Conservation (phyloP, 768 basidiomycete species). For the Astraeus odoratus region DNA sequence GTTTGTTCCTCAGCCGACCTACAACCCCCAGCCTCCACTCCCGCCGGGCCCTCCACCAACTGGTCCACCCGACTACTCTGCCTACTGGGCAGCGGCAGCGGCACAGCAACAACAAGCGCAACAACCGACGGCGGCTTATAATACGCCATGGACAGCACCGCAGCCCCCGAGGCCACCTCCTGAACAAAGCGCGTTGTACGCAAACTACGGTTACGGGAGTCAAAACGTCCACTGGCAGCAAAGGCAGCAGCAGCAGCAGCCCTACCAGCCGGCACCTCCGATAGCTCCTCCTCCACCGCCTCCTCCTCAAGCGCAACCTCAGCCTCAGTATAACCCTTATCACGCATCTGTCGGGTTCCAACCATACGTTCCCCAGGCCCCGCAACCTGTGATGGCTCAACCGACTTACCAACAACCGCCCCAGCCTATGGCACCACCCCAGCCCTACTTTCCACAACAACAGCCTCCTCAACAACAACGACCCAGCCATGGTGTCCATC, state of each 20-base stretch:
- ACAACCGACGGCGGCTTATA: conserved; percentile 36
- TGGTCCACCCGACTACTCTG: conserved; percentile 69
- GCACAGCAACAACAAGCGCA: conserved; percentile 42
- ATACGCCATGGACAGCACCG: conserved; percentile 59
- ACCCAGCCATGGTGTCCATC: conserved; percentile 46
- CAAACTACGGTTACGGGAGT: conserved; percentile 86
- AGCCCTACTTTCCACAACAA: conserved; percentile 34
- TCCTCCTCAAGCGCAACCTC: conserved; percentile 49
- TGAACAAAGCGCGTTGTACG: conserved; percentile 81
- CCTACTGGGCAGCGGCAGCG: conserved; percentile 61
- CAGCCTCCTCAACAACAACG: conserved; percentile 31
- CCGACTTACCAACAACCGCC: conserved; percentile 40
- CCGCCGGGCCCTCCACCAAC: conserved; percentile 77
- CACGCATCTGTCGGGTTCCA: conserved; percentile 62
- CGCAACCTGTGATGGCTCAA: conserved; percentile 45
- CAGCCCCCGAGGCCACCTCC: conserved; percentile 63
- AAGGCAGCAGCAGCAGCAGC: conserved; percentile 59
- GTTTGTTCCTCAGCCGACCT: conserved; percentile 63
- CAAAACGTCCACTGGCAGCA: conserved; percentile 57
- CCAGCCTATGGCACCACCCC: conserved; percentile 32
- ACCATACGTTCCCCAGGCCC: conserved; percentile 59
- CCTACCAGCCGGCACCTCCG: conserved; percentile 42
- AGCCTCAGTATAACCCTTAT: conserved; percentile 69
- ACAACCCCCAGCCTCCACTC: conserved; percentile 66
- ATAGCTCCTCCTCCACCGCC: conserved; percentile 46